Conservation (phyloP, 2,329 filamentous ascomycete species). For the Pezicula neosporulosa region DNA sequence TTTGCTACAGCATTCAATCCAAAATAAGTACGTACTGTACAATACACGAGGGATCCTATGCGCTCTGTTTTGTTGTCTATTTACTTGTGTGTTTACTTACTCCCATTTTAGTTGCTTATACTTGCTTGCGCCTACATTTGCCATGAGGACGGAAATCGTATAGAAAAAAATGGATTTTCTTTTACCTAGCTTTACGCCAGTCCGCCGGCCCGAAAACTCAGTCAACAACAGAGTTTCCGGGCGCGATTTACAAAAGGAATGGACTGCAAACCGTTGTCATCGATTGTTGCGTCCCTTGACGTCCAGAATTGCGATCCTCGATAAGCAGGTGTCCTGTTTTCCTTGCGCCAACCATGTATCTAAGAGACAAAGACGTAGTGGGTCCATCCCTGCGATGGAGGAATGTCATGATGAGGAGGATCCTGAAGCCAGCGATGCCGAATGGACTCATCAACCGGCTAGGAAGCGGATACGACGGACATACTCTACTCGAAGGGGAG, state of each 20-base stretch:
- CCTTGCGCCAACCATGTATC: slow-evolving; percentile 4
- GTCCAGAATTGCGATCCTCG: slow-evolving; percentile 37
- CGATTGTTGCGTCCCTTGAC: slow-evolving; percentile 39
- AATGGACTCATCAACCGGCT: slow-evolving; percentile 15
- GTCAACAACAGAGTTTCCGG: slow-evolving; percentile 14
- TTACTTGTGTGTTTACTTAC: background rate
- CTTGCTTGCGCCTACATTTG: background rate
- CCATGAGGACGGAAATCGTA: background rate
- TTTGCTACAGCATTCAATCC: background rate
- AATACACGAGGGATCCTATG: background rate
- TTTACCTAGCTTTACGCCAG: slow-evolving; percentile 22
- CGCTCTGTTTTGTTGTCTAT: background rate
- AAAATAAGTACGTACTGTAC: background rate
- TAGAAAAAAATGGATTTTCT: background rate
- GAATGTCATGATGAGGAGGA: background rate
- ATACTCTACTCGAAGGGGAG: slow-evolving; percentile 20
- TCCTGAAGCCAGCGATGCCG: slow-evolving; percentile 9
- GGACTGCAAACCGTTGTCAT: slow-evolving; percentile 41
- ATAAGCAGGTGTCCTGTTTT: slow-evolving; percentile 27
- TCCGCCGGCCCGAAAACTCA: slow-evolving; percentile 19
- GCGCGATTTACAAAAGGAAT: slow-evolving; percentile 21
- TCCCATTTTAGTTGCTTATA: background rate
- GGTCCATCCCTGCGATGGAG: background rate
- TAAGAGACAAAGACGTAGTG: background rate
- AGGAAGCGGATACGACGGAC: slow-evolving; percentile 24